A percentile compares a stretch with the other conserved stretches of the same genome.
phyloP scores from a whole-genome alignment of 345 rosid species.

The Citrus glauca region DNA sequence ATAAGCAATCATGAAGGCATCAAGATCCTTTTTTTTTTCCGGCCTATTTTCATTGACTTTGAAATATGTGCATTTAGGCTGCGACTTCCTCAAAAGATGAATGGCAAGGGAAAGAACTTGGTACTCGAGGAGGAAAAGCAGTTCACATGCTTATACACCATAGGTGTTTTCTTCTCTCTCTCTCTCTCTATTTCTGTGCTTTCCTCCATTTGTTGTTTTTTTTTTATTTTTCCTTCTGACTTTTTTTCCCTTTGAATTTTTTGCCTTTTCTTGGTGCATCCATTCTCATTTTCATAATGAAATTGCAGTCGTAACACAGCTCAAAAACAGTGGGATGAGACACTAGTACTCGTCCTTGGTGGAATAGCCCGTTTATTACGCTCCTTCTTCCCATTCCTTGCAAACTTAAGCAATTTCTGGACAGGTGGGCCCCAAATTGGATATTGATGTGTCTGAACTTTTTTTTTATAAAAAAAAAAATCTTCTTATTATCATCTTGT shows the following conservation, averaged over 20 bases:
- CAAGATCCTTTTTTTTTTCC: not conserved
- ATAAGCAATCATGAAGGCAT: conserved; percentile 12
- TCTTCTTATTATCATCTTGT: not conserved
- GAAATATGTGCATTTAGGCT: conserved; percentile 52
- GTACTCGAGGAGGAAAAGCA: conserved; percentile 92
- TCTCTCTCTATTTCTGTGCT: not conserved
- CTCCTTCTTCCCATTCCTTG: conserved; percentile 86
- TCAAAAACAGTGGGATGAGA: conserved; percentile 99
- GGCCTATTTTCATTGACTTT: conserved; percentile 6
- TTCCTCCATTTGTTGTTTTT: not conserved
- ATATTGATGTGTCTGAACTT: conserved; percentile 7
- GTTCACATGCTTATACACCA: conserved; percentile 99
- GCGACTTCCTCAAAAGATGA: conserved; percentile 99
- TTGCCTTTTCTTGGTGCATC: conserved; percentile 6
- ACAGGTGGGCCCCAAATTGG: conserved; percentile 49
- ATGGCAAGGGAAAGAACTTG: conserved; percentile 97
- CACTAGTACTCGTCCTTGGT: conserved; percentile 89
- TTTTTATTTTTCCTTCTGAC: not conserved
- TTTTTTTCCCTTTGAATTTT: not conserved
- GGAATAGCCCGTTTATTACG: conserved; percentile 93
- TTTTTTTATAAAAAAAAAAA: not conserved
- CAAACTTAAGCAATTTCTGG: conserved; percentile 74
- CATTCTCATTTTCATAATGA: conserved; percentile 16
- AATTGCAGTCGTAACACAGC: conserved; percentile 88
- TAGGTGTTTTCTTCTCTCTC: conserved; percentile 38